Conservation (phyloP, 192 early-diverging fungal genomes). For the Mortierella antarctica region DNA sequence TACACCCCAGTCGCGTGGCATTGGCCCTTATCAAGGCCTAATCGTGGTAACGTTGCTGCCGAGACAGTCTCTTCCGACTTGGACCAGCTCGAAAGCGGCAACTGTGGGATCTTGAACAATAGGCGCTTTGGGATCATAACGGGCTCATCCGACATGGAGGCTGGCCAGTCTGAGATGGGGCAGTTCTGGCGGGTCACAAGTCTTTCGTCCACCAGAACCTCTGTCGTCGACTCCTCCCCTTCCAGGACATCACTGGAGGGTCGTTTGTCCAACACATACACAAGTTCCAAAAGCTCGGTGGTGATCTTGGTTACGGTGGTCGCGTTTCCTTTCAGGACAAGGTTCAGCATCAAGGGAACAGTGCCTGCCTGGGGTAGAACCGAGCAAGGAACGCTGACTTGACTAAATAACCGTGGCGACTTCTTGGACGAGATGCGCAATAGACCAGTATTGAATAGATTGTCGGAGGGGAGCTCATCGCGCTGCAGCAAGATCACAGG, state of each 20-base stretch:
- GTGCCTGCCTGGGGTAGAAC: slow-evolving; percentile 36
- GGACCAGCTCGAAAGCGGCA: slow-evolving; percentile 16
- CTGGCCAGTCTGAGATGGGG: slow-evolving; percentile 24
- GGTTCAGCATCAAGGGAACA: slow-evolving; percentile 30
- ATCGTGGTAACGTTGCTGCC: neutral
- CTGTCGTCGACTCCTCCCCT: neutral
- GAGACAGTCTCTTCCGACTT: neutral
- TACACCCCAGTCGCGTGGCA: slow-evolving; percentile 31
- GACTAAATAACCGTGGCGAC: slow-evolving; percentile 11
- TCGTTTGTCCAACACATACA: slow-evolving; percentile 2
- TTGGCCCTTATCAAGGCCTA: slow-evolving; percentile 19
- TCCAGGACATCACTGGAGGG: neutral
- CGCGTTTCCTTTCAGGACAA: slow-evolving; percentile 33
- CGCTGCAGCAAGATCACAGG: slow-evolving; percentile 36
- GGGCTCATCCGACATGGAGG: slow-evolving; percentile 25
- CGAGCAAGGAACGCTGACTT: slow-evolving; percentile 32
- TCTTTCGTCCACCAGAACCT: slow-evolving; percentile 24
- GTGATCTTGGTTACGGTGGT: slow-evolving; percentile 25
- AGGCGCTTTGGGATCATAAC: slow-evolving; percentile 30
- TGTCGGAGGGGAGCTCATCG: slow-evolving; percentile 28
- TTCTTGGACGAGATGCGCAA: slow-evolving; percentile 12
- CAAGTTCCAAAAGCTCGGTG: slow-evolving; percentile 25
- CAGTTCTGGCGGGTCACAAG: slow-evolving; percentile 49
- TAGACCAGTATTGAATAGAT: slow-evolving; percentile 25
- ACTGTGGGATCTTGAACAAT: slow-evolving; percentile 39